Evolutionary conservation across 192 early-diverging fungal genomes (phyloP).

Genomic region (Coemansia sp.): DNA sequence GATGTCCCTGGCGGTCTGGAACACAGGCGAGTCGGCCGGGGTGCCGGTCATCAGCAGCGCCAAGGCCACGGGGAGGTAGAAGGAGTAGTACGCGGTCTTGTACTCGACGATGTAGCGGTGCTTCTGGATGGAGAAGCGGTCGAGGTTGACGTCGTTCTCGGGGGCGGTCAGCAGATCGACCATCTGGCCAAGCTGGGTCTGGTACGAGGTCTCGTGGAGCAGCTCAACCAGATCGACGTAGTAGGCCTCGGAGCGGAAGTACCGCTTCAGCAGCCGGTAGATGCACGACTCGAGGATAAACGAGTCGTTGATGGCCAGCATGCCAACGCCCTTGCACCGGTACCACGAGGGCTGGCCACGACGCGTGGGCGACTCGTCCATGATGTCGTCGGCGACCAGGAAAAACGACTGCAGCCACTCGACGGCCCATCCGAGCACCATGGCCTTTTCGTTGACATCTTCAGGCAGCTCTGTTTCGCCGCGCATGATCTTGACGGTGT

Average conservation of each 20-base stretch:
- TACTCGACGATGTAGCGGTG: slow-evolving; percentile 92
- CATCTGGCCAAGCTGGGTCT: slow-evolving; percentile 97
- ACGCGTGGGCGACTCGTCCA: slow-evolving; percentile 94
- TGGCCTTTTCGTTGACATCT: slow-evolving; percentile 83
- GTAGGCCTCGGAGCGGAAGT: slow-evolving; percentile 83
- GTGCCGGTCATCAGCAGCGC: slow-evolving; percentile 90
- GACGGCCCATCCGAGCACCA: slow-evolving; percentile 92
- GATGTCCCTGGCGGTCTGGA: slow-evolving; percentile 79
- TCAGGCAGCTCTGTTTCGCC: slow-evolving; percentile 64
- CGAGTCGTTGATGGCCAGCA: slow-evolving; percentile 94
- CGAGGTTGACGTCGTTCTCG: slow-evolving; percentile 90
- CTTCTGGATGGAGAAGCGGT: slow-evolving; percentile 89
- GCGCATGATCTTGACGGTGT: slow-evolving; percentile 80
- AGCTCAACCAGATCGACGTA: slow-evolving; percentile 92
- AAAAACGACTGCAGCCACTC: slow-evolving; percentile 99
- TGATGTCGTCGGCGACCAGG: slow-evolving; percentile 98
- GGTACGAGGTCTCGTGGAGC: slow-evolving; percentile 93
- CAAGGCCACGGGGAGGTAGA: slow-evolving; percentile 96
- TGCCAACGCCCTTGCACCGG: slow-evolving; percentile 75
- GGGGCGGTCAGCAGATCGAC: slow-evolving; percentile 98
- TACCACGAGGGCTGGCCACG: slow-evolving; percentile 99
- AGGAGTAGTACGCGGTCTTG: slow-evolving; percentile 99
- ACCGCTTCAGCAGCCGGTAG: slow-evolving; percentile 92
- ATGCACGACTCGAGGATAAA: slow-evolving; percentile 92
- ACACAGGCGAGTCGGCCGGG: slow-evolving; percentile 68